These are phyloP conservation scores for Geotrichum armillariae DNA, from an alignment of 1,139 yeast genomes.

Conservation along the genomic window DNA sequence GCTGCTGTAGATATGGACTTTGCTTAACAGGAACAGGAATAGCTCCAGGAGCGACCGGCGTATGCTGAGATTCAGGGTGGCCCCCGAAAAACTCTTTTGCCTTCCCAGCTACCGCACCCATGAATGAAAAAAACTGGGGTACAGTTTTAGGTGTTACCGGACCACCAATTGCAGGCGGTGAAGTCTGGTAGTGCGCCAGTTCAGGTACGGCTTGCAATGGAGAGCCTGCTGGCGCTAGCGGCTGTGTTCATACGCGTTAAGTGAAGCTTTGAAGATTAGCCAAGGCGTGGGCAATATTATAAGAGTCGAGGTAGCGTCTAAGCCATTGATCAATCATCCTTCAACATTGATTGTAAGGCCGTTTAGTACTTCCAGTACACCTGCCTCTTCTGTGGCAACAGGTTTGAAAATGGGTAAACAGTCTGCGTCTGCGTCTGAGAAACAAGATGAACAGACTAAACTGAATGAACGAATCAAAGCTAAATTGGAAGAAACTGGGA, in stretches of 20 bases:
- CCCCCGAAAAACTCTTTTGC: slow-evolving; percentile 14
- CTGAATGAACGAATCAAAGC: slow-evolving; percentile 25
- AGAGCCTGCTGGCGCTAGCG: slow-evolving; percentile 12
- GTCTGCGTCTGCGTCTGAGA: slow-evolving; percentile 13
- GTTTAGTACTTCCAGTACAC: slow-evolving; percentile 47
- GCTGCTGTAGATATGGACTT: not conserved
- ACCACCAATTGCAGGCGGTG: not conserved
- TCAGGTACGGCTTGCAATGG: slow-evolving; percentile 1
- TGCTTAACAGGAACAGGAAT: slow-evolving; percentile 1
- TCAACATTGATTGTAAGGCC: slow-evolving; percentile 54
- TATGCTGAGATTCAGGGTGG: not conserved
- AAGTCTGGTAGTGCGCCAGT: slow-evolving; percentile 3
- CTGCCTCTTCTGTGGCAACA: slow-evolving; percentile 28
- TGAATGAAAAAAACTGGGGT: slow-evolving; percentile 15
- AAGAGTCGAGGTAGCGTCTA: slow-evolving; percentile 52
- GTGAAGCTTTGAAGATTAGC: slow-evolving; percentile 56
- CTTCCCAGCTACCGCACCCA: slow-evolving; percentile 19
- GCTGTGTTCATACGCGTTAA: slow-evolving; percentile 53
- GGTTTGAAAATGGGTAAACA: slow-evolving; percentile 31
- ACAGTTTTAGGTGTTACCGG: slow-evolving; percentile 6
- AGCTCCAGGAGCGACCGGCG: slow-evolving; percentile 1
- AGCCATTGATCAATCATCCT: slow-evolving; percentile 46
- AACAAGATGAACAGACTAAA: slow-evolving; percentile 27
- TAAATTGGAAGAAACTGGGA: slow-evolving; percentile 15
- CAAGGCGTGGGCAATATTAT: slow-evolving; percentile 55